These are phyloP conservation scores for Aspergillus phoenicis DNA, from an alignment of 2,329 filamentous ascomycete species.

Conservation along the genomic window DNA sequence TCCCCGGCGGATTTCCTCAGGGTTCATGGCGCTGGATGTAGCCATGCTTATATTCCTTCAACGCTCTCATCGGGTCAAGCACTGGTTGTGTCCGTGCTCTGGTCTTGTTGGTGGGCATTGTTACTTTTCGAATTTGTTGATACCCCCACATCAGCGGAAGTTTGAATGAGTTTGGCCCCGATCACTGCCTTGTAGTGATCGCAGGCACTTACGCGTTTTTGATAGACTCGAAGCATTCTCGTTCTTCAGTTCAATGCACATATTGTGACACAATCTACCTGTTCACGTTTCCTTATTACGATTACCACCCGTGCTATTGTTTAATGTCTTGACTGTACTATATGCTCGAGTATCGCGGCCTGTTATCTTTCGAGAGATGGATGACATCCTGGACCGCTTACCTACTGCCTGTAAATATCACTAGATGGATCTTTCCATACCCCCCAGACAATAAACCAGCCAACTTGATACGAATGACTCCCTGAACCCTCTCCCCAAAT, in stretches of 20 bases:
- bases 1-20: conserved; percentile 10
- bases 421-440: background rate
- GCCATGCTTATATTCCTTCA: conserved; percentile 12
- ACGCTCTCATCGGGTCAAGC: conserved; percentile 10
- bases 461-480: too few relatives aligned
- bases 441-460: background rate
- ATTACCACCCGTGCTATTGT: conserved; percentile 1
- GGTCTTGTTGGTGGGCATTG: conserved; percentile 19
- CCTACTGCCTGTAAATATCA: background rate
- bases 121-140: conserved; percentile 28
- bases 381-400: background rate
- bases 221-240: conserved; percentile 24
- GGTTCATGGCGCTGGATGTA: conserved; percentile 15
- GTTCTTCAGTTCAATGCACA: conserved; percentile 22
- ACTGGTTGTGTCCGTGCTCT: conserved; percentile 6
- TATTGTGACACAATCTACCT: conserved; percentile 14
- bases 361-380: background rate
- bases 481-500: background rate
- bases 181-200: conserved; percentile 14
- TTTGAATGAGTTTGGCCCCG: conserved; percentile 25
- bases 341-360: background rate
- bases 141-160: conserved; percentile 28
- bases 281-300: conserved; percentile 7
- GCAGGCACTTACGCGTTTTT: conserved; percentile 14
- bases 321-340: conserved; percentile 1